Percentiles rank a stretch among this genome's conserved stretches.
Evolutionary conservation across 805 yeast genomes (phyloP).

Genomic region (Metschnikowia borealis): DNA sequence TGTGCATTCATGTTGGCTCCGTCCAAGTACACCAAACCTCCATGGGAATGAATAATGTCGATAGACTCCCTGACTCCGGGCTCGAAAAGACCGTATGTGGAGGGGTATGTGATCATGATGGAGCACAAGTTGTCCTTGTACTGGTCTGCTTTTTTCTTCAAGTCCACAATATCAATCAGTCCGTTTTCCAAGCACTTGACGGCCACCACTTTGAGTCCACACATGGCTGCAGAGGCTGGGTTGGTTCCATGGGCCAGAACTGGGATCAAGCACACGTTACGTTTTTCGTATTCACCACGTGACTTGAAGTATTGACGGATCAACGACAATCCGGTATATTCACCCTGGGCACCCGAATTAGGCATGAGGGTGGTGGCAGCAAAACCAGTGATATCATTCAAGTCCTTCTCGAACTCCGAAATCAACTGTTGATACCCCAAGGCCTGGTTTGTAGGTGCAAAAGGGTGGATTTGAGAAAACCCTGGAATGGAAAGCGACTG

Average conservation of each 20-base stretch:
- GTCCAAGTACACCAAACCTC: conserved; percentile 96
- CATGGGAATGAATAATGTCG: conserved; percentile 75
- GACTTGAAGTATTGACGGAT: conserved; percentile 73
- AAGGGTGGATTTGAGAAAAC: conserved; percentile 84
- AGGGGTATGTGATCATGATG: conserved; percentile 95
- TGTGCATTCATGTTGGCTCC: conserved; percentile 99
- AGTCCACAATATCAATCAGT: conserved; percentile 76
- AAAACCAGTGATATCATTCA: conserved; percentile 91
- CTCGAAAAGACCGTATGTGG: conserved; percentile 94
- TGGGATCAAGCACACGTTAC: conserved; percentile 91
- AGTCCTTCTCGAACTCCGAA: conserved; percentile 72
- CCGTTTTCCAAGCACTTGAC: conserved; percentile 85
- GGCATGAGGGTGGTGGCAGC: conserved; percentile 91
- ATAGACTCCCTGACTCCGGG: conserved; percentile 85
- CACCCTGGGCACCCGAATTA: conserved; percentile 98
- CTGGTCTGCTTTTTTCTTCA: conserved; percentile 66
- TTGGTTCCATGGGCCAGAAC: conserved; percentile 98
- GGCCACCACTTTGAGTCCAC: conserved; percentile 89
- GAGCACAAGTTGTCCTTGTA: conserved; percentile 75
- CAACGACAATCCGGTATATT: conserved; percentile 87
- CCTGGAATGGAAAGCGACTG: conserved; percentile 93
- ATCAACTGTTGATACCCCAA: conserved; percentile 77
- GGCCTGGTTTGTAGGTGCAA: conserved; percentile 88
- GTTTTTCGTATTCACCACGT: conserved; percentile 57
- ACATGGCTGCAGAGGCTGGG: conserved; percentile 98